These are phyloP conservation scores for Cryoendolithus antarcticus DNA, from an alignment of 2,329 filamentous ascomycete species.

Conservation along the genomic window DNA sequence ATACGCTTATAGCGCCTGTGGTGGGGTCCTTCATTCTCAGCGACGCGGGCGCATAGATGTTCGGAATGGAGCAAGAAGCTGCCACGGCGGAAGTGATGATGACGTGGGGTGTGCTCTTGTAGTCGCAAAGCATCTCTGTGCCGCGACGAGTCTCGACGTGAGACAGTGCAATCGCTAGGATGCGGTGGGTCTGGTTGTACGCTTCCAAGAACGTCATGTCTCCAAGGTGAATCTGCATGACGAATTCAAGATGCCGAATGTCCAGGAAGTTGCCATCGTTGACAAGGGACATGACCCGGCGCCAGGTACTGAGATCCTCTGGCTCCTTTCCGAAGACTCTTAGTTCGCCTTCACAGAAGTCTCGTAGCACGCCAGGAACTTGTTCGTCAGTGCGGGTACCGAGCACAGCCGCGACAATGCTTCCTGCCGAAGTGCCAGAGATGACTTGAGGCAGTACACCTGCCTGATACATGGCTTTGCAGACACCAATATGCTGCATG, in stretches of 20 bases:
- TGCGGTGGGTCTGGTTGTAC: slow-evolving; percentile 83
- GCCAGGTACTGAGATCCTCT: slow-evolving; percentile 39
- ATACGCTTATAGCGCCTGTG: slow-evolving; percentile 50
- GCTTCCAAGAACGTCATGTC: slow-evolving; percentile 93
- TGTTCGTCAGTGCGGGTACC: slow-evolving; percentile 70
- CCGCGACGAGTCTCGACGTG: slow-evolving; percentile 63
- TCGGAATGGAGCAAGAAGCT: slow-evolving; percentile 86
- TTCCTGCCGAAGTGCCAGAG: slow-evolving; percentile 76
- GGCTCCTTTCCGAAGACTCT: slow-evolving; percentile 53
- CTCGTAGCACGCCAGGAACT: slow-evolving; percentile 54
- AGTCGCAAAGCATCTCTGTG: slow-evolving; percentile 55
- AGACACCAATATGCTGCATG: slow-evolving; percentile 81
- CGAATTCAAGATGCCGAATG: slow-evolving; percentile 64
- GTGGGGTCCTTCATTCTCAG: slow-evolving; percentile 74
- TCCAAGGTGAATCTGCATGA: slow-evolving; percentile 70
- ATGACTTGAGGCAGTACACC: slow-evolving; percentile 72
- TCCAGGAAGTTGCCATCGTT: slow-evolving; percentile 80
- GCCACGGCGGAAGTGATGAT: slow-evolving; percentile 93
- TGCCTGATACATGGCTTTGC: slow-evolving; percentile 67
- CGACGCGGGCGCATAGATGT: slow-evolving; percentile 68
- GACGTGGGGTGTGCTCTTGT: slow-evolving; percentile 85
- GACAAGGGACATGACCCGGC: slow-evolving; percentile 34
- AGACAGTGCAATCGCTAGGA: slow-evolving; percentile 89
- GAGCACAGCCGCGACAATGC: slow-evolving; percentile 70
- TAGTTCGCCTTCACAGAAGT: slow-evolving; percentile 63